Evolutionary conservation across 257 asterid species (phyloP), one percentile per base, ranked within the genome.

Genomic region (Sherardia arvensis): DNA sequence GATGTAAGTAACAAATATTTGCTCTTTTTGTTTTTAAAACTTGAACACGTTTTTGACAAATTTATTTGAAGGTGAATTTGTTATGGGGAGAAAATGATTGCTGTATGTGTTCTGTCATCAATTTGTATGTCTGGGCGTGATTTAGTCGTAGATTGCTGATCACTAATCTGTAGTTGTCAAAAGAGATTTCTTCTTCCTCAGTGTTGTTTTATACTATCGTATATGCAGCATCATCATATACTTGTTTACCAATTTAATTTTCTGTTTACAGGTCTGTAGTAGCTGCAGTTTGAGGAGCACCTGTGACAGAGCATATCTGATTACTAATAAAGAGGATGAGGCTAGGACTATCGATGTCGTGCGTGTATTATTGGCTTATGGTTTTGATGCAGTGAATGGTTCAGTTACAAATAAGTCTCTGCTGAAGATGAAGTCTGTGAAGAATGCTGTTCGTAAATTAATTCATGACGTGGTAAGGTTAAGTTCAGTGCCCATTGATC

Each of bases 401-500:
- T 79, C 95, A 61, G 83, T 85, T 54, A 73, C 55, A 64, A 82
- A 87, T 76, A 84, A 81, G 75, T 60, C 89, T 59, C 80, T 88
- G 61, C 45, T 84, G 79, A 87, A 92, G 79, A 77, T 67, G 75
- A 92, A 89, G 76, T 67, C 91, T 56, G 85, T 92, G 61, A 92
- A 85, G 86, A 83, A 77, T 62, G 78, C 85, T 63, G 86, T 92
- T 15, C 78, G 98, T 6, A 92, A 81, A 72, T 76, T 92, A 84
- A 85, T 92, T 70, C 95, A 85, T 66, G 85, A 87, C 57, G 93
- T 88, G 70, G 97, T 87, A 77, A 92, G 84, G 83, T 80, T 87
- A 77, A 89, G 98, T 81, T 89, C 97, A 67, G 88, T 89, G 70
- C 97, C 98, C 27, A 87, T 92, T 53, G 97, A 92, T 77, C 97